Evolutionary conservation across 116 monocot genomes (phyloP), one percentile per base, ranked within the genome.

Genomic region (Papilionanthe hybrid): DNA sequence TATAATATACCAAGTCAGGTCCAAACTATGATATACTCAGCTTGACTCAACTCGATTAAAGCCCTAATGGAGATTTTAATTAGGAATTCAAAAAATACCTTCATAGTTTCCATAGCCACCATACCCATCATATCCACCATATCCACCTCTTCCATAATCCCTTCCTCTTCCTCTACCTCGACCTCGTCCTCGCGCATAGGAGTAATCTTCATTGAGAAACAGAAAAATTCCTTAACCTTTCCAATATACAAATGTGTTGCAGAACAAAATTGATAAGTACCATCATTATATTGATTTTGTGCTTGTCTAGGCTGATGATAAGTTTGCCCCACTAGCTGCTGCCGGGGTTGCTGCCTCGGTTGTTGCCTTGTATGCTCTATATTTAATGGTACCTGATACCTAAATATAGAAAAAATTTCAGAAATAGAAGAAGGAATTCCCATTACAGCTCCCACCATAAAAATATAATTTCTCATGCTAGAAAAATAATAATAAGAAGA

Each of bases 171-270:
- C 95, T 72, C 53, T 53, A 53, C 53, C 53, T 53, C 95, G 88
- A n/a, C 91, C 93, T 50, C 89, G 87, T 45, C 87, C 89, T 63
- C 84, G 90, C 9, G 85, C 95, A 88, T 95, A 91, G 29, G 91
- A 81, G 65, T 65, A 65, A 60, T 92, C 95, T 95, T 53, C 65
- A 65, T 11, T 27, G 18, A 72, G 43, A 12, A 79, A 63, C 11
- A 78, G n/a, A 65, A 44, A 10, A 22, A 42, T 42, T 80, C 8
- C 12, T 78, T 17, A 9, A 42, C 4, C 44, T 32, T 73, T 9
- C 15, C 9, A 9, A 15, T 73, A 41, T 20, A 42, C 43, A 42
- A 44, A 18, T n/a, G 2, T 44, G 44, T 17, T 12, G 15, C 25
- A 50, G 48, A 53, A 73, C 27, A 11, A 53, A 53, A 53, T 65